These are phyloP conservation scores for Aspergillus cejpii DNA, from an alignment of 2,329 filamentous ascomycete genomes.

Conservation along the genomic window DNA sequence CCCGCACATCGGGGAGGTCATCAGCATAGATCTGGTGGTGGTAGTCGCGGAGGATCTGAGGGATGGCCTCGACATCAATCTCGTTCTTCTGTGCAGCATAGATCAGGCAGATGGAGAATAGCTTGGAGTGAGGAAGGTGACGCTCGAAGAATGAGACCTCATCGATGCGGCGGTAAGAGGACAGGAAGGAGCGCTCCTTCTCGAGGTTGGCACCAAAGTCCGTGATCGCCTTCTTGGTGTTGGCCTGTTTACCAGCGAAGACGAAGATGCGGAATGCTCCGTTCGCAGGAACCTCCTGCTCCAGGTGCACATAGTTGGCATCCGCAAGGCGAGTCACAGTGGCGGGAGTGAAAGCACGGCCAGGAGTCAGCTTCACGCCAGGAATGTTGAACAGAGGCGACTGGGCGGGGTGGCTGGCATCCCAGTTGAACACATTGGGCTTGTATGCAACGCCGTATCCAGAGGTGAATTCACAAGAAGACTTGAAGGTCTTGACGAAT, in stretches of 20 bases:
- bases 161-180: slow-evolving; percentile 55
- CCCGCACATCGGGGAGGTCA: slow-evolving; percentile 65
- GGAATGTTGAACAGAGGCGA: slow-evolving; percentile 62
- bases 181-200: slow-evolving; percentile 65
- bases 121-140: slow-evolving; percentile 75
- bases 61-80: slow-evolving; percentile 70
- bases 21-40: slow-evolving; percentile 80
- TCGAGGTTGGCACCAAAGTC: slow-evolving; percentile 63
- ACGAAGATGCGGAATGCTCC: slow-evolving; percentile 81
- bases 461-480: slow-evolving; percentile 83
- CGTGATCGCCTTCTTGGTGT: slow-evolving; percentile 56
- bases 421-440: slow-evolving; percentile 80
- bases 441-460: slow-evolving; percentile 86
- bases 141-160: slow-evolving; percentile 67
- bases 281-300: slow-evolving; percentile 84
- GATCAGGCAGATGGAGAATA: slow-evolving; percentile 73
- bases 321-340: slow-evolving; percentile 82
- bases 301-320: slow-evolving; percentile 81
- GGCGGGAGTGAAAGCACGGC: slow-evolving; percentile 67
- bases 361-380: slow-evolving; percentile 61
- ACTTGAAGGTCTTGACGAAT: slow-evolving; percentile 86
- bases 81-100: slow-evolving; percentile 60
- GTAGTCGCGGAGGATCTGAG: slow-evolving; percentile 65
- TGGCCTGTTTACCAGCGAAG: slow-evolving; percentile 64
- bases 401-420: slow-evolving; percentile 61